Conservation (phyloP, 495 filamentous ascomycete genomes). For the Penicillium coffeae region DNA sequence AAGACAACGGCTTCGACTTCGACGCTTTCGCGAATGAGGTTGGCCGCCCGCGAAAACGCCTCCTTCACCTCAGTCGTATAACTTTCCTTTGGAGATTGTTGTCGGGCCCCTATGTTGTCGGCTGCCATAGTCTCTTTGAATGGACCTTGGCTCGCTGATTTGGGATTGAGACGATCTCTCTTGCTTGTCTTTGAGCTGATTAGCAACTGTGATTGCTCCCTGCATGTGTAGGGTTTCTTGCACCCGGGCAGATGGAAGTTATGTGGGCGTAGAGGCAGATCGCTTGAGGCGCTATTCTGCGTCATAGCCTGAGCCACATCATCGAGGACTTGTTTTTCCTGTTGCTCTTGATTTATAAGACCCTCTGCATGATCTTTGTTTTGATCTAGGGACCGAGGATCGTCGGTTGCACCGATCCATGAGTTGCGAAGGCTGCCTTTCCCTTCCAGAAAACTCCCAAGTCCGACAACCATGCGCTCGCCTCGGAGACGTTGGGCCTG, state of each 20-base stretch:
- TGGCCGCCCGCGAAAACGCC: constrained; percentile 37
- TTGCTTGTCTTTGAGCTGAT: no score
- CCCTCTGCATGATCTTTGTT: constrained; percentile 3
- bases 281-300: no score
- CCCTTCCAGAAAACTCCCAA: constrained; percentile 17
- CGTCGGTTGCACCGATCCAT: constrained; percentile 9
- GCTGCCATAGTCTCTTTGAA: no score
- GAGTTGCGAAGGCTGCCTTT: constrained; percentile 17
- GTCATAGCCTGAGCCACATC: not conserved
- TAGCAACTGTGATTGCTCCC: no score
- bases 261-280: no score
- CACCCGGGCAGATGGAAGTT: no score
- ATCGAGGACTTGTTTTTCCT: constrained; percentile 13
- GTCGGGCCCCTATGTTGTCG: no score
- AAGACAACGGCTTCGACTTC: constrained; percentile 48
- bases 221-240: no score
- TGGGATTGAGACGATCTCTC: no score
- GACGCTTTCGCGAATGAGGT: constrained; percentile 47
- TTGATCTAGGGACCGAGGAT: no score
- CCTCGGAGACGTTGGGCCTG: constrained; percentile 8
- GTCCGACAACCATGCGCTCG: constrained; percentile 19
- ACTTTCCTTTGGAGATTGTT: constrained; percentile 2
- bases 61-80: constrained; percentile 4
- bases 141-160: no score
- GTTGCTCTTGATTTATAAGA: constrained; percentile 13